Conservation (phyloP, 139 green algal genomes). For the Coelastrella sp. region DNA sequence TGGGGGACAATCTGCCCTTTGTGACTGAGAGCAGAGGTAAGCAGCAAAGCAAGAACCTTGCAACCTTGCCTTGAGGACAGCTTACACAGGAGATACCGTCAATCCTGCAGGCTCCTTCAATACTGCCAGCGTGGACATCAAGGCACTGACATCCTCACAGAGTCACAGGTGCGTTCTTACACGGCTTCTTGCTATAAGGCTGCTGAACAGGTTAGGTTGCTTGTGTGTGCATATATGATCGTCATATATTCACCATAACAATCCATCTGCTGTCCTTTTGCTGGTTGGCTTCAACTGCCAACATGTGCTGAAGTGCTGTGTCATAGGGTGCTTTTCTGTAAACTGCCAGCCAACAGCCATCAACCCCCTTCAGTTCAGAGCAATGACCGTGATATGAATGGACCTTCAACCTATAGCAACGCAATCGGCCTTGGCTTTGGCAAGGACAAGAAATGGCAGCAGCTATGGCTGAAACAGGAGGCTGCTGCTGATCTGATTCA, state of each 20-base stretch:
- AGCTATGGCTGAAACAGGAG: slow-evolving; percentile 31
- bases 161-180: no score
- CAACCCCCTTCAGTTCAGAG: no score
- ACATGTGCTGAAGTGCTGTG: no score
- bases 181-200: no score
- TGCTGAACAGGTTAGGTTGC: no score
- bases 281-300: no score
- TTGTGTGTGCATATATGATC: no score
- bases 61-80: no score
- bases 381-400: neutral
- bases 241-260: no score
- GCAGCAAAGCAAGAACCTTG: no score
- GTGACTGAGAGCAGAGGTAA: slow-evolving; percentile 12
- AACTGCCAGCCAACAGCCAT: neutral
- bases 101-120: slow-evolving; percentile 38
- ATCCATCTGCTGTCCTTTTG: no score
- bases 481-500: neutral
- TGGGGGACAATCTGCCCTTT: slow-evolving; percentile 30
- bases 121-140: slow-evolving; percentile 14
- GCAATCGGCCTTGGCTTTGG: slow-evolving; percentile 37
- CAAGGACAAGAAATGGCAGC: slow-evolving; percentile 2
- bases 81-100: no score
- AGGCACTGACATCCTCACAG: neutral
- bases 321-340: neutral
- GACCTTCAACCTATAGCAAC: neutral